Evolutionary conservation across 495 filamentous ascomycete genomes (phyloP), one percentile per base, ranked within the genome.

Genomic region (Annulohypoxylon bovei): DNA sequence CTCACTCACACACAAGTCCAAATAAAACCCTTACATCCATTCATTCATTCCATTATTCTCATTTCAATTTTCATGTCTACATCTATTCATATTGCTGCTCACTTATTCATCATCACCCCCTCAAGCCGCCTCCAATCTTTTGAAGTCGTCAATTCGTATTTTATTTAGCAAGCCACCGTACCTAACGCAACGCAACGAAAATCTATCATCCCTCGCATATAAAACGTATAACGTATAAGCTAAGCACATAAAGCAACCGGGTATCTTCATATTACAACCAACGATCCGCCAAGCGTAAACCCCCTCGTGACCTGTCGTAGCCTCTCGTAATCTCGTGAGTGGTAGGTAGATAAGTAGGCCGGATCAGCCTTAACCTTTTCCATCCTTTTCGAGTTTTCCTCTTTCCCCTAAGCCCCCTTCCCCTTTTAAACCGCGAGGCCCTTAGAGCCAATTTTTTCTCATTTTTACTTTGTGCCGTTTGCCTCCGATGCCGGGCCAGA

Each of bases 211-310:
- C 53, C 32, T 56, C 33, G 5, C 14, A 27, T 50, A n/a, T n/a
- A n/a, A n/a, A n/a, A n/a, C n/a, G n/a, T n/a, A n/a, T n/a, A n/a
- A n/a, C n/a, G n/a, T n/a, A n/a, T n/a, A n/a, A n/a, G n/a, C n/a
- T n/a, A 12, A 22, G 20, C 7, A n/a, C 30, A 12, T 35, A 39
- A 32, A 55, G 16, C 30, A 52, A 53, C 53, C 53, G 53, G 53
- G 53, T 56, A 56, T 56, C 53, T 37, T 7, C 33, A 25, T 54
- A 39, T 56, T 56, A 56, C 35, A 56, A 33, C 35, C 35, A 56
- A 33, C 35, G 25, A 57, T 33, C 56, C 22, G 44, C 27, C 39
- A 32, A 22, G 16, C 57, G 16, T 49, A 30, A 14, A 25, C 7
- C 5, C n/a, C n/a, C n/a, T n/a, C n/a, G n/a, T n/a, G n/a, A n/a